Base-by-base conservation (phyloP, 2,329 filamentous ascomycete genomes). In the Trichoderma gracile region DNA sequence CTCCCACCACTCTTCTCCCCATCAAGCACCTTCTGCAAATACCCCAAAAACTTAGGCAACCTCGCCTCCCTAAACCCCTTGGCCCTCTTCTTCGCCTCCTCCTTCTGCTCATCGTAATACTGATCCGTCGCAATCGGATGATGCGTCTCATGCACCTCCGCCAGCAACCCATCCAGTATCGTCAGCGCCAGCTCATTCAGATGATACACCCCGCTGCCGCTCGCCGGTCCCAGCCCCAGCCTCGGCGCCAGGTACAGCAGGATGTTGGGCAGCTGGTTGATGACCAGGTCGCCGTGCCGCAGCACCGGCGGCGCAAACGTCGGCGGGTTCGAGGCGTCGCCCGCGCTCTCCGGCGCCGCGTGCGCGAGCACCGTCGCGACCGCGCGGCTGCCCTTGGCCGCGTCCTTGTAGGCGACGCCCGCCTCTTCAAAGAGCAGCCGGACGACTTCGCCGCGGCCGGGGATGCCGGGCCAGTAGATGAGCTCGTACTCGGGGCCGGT, bases 21-120 rank as follows among this genome's bases (percentile, higher is more conserved):
- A n/a, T 74, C 71, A 8, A 94, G 73, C 19, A 89, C 83, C 1
- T 88, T 79, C 78, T 92, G 85, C 68, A 92, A 90, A 74, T 90
- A 92, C 2, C 77, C 81, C 23, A 93, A 75, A 72, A 87, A 92
- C 77, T 92, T 93, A 19, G 90, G 90, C 38, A 93, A 78, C 1
- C 91, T 80, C 49, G 79, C 82, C 61, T 82, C 76, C 9, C 87
- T 78, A 65, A 87, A 92, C 63, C 87, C 81, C 47, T 78, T 78
- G 9, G 84, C 81, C 67, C 81, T 84, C 65, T 79, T 80, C 71
- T 86, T 77, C 17, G 86, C 81, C 73, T 91, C 90, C 0, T 81
- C 78, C 73, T 89, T 91, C 76, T 94, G 91, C 27, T 93, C 89
- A 71, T 92, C 89, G 70, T 93, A 94, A 73, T 88, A 89, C 5